These are phyloP conservation scores for Pseudocercospora macadamiae DNA, from an alignment of 2,329 filamentous ascomycete genomes.

Conservation along the genomic window DNA sequence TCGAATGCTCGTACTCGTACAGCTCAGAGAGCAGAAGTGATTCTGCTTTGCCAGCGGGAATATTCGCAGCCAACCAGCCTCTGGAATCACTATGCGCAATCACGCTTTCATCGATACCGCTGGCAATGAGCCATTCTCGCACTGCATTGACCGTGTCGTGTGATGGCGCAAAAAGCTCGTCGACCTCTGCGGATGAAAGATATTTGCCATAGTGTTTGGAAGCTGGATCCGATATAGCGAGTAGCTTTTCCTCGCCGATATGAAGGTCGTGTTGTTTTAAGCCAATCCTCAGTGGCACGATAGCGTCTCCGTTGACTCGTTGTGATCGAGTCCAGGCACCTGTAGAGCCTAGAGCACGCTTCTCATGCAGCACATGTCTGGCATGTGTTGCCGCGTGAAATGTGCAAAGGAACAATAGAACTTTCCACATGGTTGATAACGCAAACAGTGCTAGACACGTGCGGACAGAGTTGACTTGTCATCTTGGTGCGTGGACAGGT, in stretches of 20 bases:
- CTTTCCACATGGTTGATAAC: neutral
- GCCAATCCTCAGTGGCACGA: slow-evolving; percentile 32
- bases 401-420: neutral
- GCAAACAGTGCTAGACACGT: neutral
- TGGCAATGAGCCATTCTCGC: slow-evolving; percentile 42
- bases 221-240: slow-evolving; percentile 37
- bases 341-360: neutral
- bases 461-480: neutral
- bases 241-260: slow-evolving; percentile 32
- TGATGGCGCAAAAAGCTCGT: slow-evolving; percentile 45
- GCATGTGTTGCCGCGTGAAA: neutral
- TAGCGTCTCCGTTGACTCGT: slow-evolving; percentile 39
- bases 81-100: slow-evolving; percentile 38
- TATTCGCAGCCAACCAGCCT: slow-evolving; percentile 46
- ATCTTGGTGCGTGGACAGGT: neutral
- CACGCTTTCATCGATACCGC: slow-evolving; percentile 32
- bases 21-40: slow-evolving; percentile 44
- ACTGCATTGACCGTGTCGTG: slow-evolving; percentile 39
- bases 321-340: slow-evolving; percentile 38
- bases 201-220: slow-evolving; percentile 40
- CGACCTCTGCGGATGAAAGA: slow-evolving; percentile 40
- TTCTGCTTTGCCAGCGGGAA: slow-evolving; percentile 42
- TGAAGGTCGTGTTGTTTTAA: slow-evolving; percentile 29
- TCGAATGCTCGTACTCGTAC: slow-evolving; percentile 32
- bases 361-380: slow-evolving; percentile 26